A percentile compares a stretch with the other conserved stretches of the same genome.
phyloP scores from a whole-genome alignment of 1,284 basidiomycete genomes.

The Agroathelia rolfsii region DNA sequence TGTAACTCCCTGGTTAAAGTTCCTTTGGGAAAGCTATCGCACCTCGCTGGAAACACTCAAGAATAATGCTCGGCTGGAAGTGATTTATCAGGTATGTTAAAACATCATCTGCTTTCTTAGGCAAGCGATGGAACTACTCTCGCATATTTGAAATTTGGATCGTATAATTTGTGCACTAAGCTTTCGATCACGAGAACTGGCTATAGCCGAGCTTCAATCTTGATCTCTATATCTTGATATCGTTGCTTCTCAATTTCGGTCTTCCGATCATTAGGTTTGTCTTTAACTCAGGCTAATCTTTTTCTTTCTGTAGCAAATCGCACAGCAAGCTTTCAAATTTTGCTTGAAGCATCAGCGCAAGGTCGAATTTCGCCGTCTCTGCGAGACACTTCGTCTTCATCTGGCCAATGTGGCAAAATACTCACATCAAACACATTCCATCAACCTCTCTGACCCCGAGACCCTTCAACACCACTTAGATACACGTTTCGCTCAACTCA shows the following conservation, averaged over 20 bases:
- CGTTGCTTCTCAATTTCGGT: too few relatives aligned
- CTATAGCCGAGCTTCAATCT: too few relatives aligned
- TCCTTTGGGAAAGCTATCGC: conserved; percentile 97
- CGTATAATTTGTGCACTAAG: conserved; percentile 7
- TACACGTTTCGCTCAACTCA: conserved; percentile 95
- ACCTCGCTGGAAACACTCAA: conserved; percentile 95
- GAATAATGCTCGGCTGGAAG: conserved; percentile 91
- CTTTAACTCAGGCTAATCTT: too few relatives aligned
- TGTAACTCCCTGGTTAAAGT: conserved; percentile 96
- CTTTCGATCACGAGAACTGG: too few relatives aligned
- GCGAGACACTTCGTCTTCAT: conserved; percentile 94
- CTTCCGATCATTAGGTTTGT: too few relatives aligned
- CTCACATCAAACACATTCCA: conserved; percentile 90
- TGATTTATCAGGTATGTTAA: conserved; percentile 80
- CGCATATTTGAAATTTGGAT: conserved; percentile 6
- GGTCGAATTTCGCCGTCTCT: conserved; percentile 95
- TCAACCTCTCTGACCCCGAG: conserved; percentile 95
- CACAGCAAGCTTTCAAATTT: conserved; percentile 95
- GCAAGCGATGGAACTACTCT: too few relatives aligned
- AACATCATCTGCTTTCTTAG: background rate
- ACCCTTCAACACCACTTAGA: conserved; percentile 96
- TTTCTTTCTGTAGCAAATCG: conserved; percentile 62
- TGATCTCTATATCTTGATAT: too few relatives aligned
- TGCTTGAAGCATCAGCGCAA: conserved; percentile 92
- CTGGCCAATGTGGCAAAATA: conserved; percentile 94